Evolutionary conservation across 148 eudicot species (phyloP), one percentile per base, ranked within the genome.

Genomic region (Nepenthes mirabilis): DNA sequence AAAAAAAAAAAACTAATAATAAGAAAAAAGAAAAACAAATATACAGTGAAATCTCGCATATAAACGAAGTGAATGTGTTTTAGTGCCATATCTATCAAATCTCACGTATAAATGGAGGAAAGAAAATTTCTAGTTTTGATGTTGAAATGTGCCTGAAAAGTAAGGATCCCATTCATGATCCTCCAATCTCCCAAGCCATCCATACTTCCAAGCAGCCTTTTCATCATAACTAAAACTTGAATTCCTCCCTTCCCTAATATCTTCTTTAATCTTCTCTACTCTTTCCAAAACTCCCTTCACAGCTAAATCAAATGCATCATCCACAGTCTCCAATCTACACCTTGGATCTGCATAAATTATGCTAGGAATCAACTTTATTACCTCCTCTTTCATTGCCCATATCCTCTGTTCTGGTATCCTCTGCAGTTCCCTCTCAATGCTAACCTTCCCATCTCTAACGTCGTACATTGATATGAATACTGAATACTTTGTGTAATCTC

Each of bases 241-340:
- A 32, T 65, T 63, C 35, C 68, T 72, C 12, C 85, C 80, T 36
- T 52, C 37, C 14, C 49, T 66, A 65, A 75, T 77, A 10, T 75
- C 80, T 36, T 65, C 73, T 59, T 76, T 77, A 2, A 61, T 64
- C 54, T 35, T 70, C n/a, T 33, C 48, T 4, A 77, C 74, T 65
- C 79, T 67, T 33, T 76, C 74, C 58, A 83, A 34, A 13, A 83
- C 70, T 23, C 78, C 80, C 14, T 72, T 65, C 48, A 83, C 65
- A 1, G 96, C 67, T 5, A 80, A 61, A 60, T 89, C 94, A 56
- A 89, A 89, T 12, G 96, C 96, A 68, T 89, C 96, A 59, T 80
- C 72, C 47, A 69, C 1, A 2, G 55, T 72, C 72, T 68, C 77
- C 5, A 75, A 56, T 11, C 69, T 80, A 48, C 84, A 80, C 59